Evolutionary conservation across 345 rosid genomes (phyloP), one percentile per base, ranked within the genome.

Genomic region (Linum tenue): DNA sequence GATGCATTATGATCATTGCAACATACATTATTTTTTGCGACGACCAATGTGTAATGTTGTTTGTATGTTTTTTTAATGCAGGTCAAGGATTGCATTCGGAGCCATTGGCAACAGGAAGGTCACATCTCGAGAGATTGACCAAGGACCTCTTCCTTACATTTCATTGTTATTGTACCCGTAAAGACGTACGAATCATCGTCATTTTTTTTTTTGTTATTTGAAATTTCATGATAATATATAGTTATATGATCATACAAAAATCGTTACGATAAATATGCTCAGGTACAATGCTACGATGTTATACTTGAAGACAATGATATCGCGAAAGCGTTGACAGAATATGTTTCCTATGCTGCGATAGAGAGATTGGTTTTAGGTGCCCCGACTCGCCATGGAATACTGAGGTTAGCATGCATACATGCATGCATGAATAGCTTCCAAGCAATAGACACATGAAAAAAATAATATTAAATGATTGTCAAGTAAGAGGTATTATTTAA

Each of bases 141-240:
- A 76, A 72, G 67, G 87, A 83, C 41, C 79, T 94, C 51, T 88
- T 94, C 74, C 79, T 86, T 71, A 76, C 95, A 42, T 88, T 85
- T 77, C 97, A 77, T 65, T 94, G 95, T 81, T 94, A 83, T 38
- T 85, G 97, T 66, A 85, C 92, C 35, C 92, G 91, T 38, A 94
- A 94, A 79, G 95, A 90, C 61, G 97, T 86, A 74, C 0, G 80
- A 31, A 48, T 2, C 22, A 42, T 15, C 37, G 38, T 8, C 55
- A 36, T n/a, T 3, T 39, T 12, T 15, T 15, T 10, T 57, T 7
- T 63, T 43, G 5, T 6, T 11, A 16, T 44, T 5, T 15, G 42
- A 7, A n/a, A 2, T 48, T 44, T 37, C n/a, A 7, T 51, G 2
- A 22, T 22, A 22, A 22, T 22, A 22, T 22, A 22, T 22, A 22